Base-by-base conservation (phyloP, 2,329 filamentous ascomycete genomes). In the Fusarium musae region DNA sequence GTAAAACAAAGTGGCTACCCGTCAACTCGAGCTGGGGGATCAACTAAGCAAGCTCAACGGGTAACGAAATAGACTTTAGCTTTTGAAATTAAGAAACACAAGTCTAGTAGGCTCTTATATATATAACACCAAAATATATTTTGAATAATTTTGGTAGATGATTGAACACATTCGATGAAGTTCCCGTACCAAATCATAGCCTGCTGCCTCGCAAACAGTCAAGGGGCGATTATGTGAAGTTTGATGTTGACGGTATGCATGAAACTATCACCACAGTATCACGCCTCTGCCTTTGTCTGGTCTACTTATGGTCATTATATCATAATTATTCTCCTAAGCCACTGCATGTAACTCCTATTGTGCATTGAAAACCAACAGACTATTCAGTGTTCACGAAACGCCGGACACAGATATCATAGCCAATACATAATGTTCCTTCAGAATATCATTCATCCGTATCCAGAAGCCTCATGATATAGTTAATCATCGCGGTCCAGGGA, bases 331-430 rank as follows among this genome's bases (percentile, higher is more conserved):
- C 13, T 34, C 3, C 7, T 2, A 19, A 1, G 6, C 9, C 9
- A 34, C 16, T 6, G 8, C 5, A 13, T 34, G 13, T 4, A 34
- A 23, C n/a, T 23, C 8, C 30, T 10, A 19, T 0, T 15, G 0
- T 34, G 23, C 11, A 50, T 19, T 7, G 0, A 23, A 19, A 5
- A 1, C 15, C 3, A 23, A 12, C 3, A 3, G 0, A 0, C 6
- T 32, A 50, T 17, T 13, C 5, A 9, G 15, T 3, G 2, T 32
- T 50, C 3, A 17, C 3, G 6, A 17, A 34, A 16, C 9, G 1
- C 23, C 2, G 6, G 7, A 16, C 2, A 21, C 0, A 8, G 0
- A 1, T 3, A 8, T 1, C 6, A 12, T 53, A 16, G 4, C 16
- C n/a, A 52, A 15, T 9, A 12, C 0, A 16, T 4, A 8, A 6